Evolutionary conservation across 768 basidiomycete species (phyloP), one percentile per base, ranked within the genome.

Genomic region (Cantharellus cinnabarinus): DNA sequence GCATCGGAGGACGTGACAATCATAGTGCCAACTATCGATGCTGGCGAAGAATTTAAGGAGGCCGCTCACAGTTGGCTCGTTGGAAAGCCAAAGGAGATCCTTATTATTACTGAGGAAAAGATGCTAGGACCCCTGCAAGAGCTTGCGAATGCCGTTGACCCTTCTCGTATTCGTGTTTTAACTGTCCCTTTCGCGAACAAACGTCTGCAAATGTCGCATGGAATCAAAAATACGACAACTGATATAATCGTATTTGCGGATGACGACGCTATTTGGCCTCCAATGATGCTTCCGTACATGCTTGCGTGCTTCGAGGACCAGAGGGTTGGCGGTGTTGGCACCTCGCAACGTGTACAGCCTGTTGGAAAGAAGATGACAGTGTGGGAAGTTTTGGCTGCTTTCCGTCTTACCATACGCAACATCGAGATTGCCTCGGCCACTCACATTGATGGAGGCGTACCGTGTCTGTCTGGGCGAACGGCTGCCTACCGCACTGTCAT

Each of bases 161-260:
- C 88, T 0, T 74, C 80, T 61, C 78, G 80, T 59, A 90, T 91
- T 61, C 81, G 85, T 50, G 89, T 91, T 37, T 75, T 90, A 61
- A 91, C 88, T 20, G 88, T 91, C 10, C 89, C 89, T 2, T 91
- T 84, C 66, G 89, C 91, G 63, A 93, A 93, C 73, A 93, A 93
- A 70, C 83, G 90, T 29, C 74, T 91, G 41, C 89, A 94, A 71
- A 94, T 94, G 91, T 77, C 80, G 63, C 87, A 93, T 64, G 91
- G 89, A 4, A 93, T 94, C 69, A 83, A 83, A 69, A 83, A 89
- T 68, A 84, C 85, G 34, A 82, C 84, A 0, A 91, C 90, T 3
- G 89, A 90, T 67, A 90, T 94, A 70, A 89, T 91, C 69, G 83
- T 93, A 37, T 94, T 94, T 65, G 89, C 89, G 4, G 90, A 93